Conservation (phyloP, 192 early-diverging fungal genomes). For the Rhizophagus prolifer region DNA sequence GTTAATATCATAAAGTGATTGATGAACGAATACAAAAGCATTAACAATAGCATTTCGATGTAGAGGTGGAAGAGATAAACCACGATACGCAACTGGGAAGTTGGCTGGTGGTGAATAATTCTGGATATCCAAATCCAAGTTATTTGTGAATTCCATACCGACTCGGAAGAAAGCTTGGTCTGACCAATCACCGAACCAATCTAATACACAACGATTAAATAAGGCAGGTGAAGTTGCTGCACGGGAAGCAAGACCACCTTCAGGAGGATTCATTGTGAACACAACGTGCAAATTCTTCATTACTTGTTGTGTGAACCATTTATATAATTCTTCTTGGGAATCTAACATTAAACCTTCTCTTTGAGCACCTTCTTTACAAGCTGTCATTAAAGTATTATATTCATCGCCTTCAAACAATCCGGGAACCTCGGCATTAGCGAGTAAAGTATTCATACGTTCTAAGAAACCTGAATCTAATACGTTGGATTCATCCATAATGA, state of each 20-base stretch:
- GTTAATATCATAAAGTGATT: conserved; percentile 87
- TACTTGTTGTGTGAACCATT: conserved; percentile 97
- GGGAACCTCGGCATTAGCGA: conserved; percentile 98
- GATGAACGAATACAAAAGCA: conserved; percentile 91
- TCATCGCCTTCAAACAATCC: conserved; percentile 99
- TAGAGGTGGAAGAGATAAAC: conserved; percentile 64
- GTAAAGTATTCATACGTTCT: conserved; percentile 99
- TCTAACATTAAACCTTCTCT: conserved; percentile 93
- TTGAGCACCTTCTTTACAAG: conserved; percentile 91
- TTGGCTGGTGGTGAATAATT: conserved; percentile 65
- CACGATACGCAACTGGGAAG: conserved; percentile 76
- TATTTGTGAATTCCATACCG: conserved; percentile 90
- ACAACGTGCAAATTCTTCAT: conserved; percentile 97
- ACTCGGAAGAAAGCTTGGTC: conserved; percentile 99
- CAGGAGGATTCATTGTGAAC: conserved; percentile 99
- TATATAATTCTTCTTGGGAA: conserved; percentile 92
- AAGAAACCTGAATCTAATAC: conserved; percentile 96
- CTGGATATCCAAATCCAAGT: conserved; percentile 81
- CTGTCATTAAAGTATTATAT: conserved; percentile 87
- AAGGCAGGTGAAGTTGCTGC: conserved; percentile 98
- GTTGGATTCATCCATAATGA: conserved; percentile 98
- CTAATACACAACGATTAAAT: conserved; percentile 99
- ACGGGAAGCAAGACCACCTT: conserved; percentile 83
- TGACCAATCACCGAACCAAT: conserved; percentile 99
- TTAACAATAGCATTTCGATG: conserved; percentile 88